Evolutionary conservation across 176 grass and related monocot genomes (phyloP).

Genomic region (Neostapfia colusana): DNA sequence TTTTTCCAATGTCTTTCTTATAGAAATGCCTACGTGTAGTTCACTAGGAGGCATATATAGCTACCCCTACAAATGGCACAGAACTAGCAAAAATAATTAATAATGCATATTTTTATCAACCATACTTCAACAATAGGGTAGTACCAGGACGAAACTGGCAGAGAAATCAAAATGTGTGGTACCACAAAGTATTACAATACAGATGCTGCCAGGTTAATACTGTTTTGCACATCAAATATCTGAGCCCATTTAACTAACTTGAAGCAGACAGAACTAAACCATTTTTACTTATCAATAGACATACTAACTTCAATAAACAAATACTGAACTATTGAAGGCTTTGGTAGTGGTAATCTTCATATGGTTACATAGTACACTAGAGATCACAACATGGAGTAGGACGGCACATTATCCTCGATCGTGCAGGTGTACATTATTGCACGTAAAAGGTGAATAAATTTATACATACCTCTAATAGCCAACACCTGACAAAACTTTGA

Average conservation of each 20-base stretch:
- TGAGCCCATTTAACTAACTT: constrained; percentile 19
- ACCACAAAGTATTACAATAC: not conserved
- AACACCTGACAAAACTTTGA: constrained; percentile 32
- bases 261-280: constrained; percentile 10
- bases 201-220: not conserved
- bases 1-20: not conserved
- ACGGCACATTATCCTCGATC: constrained; percentile 5
- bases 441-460: constrained; percentile 24
- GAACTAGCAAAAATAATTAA: not conserved
- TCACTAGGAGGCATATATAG: not conserved
- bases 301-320: constrained; percentile 1
- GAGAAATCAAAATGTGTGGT: constrained; percentile 3
- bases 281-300: not conserved
- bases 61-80: not conserved
- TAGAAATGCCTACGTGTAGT: not conserved
- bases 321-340: constrained; percentile 15
- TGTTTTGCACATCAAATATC: not conserved
- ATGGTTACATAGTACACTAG: not conserved
- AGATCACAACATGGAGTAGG: not conserved
- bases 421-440: constrained; percentile 9
- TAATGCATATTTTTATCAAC: not conserved
- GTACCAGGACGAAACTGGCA: not conserved
- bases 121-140: not conserved
- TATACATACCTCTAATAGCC: constrained; percentile 41
- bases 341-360: not conserved